Evolutionary conservation across 345 rosid species (phyloP).

Genomic region (Dipteronia sinensis): DNA sequence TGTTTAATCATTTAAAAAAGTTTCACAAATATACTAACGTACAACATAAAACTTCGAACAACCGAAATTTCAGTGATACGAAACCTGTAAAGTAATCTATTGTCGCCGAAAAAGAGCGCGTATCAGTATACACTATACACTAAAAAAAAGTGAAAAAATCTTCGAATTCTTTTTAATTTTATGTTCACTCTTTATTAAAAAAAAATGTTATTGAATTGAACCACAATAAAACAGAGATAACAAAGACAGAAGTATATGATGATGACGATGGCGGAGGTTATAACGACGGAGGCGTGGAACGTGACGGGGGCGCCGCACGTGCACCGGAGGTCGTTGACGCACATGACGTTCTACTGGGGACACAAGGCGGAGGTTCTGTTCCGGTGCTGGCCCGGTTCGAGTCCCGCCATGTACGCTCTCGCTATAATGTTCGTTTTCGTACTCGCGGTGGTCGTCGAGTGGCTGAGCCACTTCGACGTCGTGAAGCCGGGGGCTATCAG

Average conservation of each 20-base stretch:
- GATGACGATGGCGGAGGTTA: not conserved
- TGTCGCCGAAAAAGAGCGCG: not conserved
- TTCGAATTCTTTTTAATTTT: not conserved
- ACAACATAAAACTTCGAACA: not conserved
- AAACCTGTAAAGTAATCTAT: constrained; percentile 4
- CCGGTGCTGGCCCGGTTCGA: constrained; percentile 75
- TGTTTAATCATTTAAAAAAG: too few species aligned
- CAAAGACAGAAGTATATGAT: not conserved
- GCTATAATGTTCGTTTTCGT: constrained; percentile 63
- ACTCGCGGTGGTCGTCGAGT: constrained; percentile 61
- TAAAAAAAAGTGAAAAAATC: not conserved
- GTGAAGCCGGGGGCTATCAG: constrained; percentile 53
- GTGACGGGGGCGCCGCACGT: constrained; percentile 25
- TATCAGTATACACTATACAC: not conserved
- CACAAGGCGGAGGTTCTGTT: constrained; percentile 60
- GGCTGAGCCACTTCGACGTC: constrained; percentile 43
- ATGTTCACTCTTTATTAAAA: not conserved
- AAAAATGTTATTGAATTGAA: not conserved
- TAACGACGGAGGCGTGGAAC: constrained; percentile 24
- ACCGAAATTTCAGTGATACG: not conserved
- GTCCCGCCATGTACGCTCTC: constrained; percentile 61
- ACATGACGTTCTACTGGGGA: constrained; percentile 70
- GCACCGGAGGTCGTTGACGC: constrained; percentile 33
- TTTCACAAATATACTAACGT: not conserved
- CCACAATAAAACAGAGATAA: not conserved